Conservation (phyloP, 2,329 filamentous ascomycete genomes). For the Aplosporella prunicola region DNA sequence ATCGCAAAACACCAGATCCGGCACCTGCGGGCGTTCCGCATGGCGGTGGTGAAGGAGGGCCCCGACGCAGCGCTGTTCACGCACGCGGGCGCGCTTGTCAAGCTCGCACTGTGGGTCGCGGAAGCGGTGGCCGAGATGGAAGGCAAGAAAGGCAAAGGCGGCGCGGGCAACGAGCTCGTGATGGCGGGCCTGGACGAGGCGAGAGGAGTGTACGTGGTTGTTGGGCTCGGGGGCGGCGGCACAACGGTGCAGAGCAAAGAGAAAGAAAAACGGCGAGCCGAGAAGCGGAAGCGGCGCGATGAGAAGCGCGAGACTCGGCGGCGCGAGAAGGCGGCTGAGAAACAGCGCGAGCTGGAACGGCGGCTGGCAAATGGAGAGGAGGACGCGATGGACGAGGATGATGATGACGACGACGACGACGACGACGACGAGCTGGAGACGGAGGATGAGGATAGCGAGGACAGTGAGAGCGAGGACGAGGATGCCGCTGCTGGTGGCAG, state of each 20-base stretch:
- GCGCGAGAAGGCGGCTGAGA: constrained; percentile 52
- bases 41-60: constrained; percentile 92
- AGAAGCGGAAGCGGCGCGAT: constrained; percentile 48
- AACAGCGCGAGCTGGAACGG: constrained; percentile 33
- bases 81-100: constrained; percentile 85
- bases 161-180: constrained; percentile 71
- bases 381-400: constrained; percentile 46
- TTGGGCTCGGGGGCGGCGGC: constrained; percentile 82
- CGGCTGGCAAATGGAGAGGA: constrained; percentile 49
- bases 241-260: constrained; percentile 47
- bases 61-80: constrained; percentile 87
- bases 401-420: constrained; percentile 36
- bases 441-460: constrained; percentile 55
- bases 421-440: constrained; percentile 48
- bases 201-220: constrained; percentile 80
- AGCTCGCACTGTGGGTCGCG: constrained; percentile 86
- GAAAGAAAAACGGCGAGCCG: constrained; percentile 58
- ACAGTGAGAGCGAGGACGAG: constrained; percentile 48
- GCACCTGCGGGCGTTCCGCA: constrained; percentile 82
- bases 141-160: constrained; percentile 37
- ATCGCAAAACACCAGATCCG: constrained; percentile 92
- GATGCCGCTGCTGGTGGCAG: no score
- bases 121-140: constrained; percentile 89
- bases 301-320: constrained; percentile 42
- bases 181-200: constrained; percentile 83